Evolutionary conservation across 176 grass and related monocot genomes (phyloP).

Genomic region (Pontederia crassipes): DNA sequence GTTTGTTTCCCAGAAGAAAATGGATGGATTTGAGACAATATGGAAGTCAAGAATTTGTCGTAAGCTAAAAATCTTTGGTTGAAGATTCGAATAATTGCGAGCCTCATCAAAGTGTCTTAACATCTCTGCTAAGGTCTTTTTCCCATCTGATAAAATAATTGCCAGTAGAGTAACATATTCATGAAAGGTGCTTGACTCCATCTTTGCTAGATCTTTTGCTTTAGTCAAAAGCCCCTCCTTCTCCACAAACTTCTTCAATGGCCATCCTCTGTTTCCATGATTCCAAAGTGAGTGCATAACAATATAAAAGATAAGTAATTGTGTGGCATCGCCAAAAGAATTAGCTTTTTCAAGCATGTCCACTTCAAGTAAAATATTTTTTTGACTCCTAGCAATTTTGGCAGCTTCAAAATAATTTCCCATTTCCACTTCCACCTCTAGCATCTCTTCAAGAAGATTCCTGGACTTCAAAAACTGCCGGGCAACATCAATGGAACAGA

Average conservation of each 20-base stretch:
- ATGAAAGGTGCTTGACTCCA: conserved; percentile 30
- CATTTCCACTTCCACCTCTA: conserved; percentile 52
- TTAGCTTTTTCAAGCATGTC: conserved; percentile 47
- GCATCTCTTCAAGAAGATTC: conserved; percentile 45
- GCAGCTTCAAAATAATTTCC: conserved; percentile 62
- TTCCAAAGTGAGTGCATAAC: conserved; percentile 48
- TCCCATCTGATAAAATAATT: conserved; percentile 31
- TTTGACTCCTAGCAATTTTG: conserved; percentile 40
- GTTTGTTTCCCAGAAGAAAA: conserved; percentile 25
- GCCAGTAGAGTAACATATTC: conserved; percentile 36
- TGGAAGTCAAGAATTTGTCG: conserved; percentile 55
- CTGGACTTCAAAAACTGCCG: conserved; percentile 37
- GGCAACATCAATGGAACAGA: conserved; percentile 42
- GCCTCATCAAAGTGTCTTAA: conserved; percentile 27
- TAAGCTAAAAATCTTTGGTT: conserved; percentile 29
- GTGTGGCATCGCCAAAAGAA: conserved; percentile 35
- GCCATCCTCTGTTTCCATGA: conserved; percentile 48
- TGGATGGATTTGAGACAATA: conserved; percentile 13
- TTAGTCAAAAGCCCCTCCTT: conserved; percentile 36
- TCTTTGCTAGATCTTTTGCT: conserved; percentile 37
- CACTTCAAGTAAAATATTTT: conserved; percentile 49
- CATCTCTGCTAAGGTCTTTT: conserved; percentile 25
- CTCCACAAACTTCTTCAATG: conserved; percentile 32
- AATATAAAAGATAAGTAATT: conserved; percentile 37
- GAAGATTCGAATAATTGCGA: conserved; percentile 26